Evolutionary conservation across 1,139 yeast genomes (phyloP).

Genomic region (Yamadazyma atlantica): DNA sequence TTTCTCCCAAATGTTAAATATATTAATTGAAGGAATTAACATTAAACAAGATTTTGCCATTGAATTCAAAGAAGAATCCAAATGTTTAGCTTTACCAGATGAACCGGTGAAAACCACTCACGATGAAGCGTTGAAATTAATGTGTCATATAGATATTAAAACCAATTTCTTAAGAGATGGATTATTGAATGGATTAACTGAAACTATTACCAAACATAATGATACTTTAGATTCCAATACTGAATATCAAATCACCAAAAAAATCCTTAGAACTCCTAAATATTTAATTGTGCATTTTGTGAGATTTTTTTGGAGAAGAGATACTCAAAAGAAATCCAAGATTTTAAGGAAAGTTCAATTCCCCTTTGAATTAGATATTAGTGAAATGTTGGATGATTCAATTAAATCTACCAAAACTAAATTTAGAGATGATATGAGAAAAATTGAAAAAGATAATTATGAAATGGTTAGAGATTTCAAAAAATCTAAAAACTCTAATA

Average conservation of each 20-base stretch:
- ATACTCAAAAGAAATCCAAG: conserved; percentile 86
- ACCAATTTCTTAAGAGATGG: conserved; percentile 93
- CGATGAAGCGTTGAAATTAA: conserved; percentile 66
- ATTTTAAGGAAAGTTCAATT: conserved; percentile 91
- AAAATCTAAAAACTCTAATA: conserved; percentile 52
- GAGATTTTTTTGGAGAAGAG: conserved; percentile 94
- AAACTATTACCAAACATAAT: conserved; percentile 74
- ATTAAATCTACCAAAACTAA: conserved; percentile 66
- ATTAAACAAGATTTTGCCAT: conserved; percentile 64
- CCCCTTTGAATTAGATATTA: conserved; percentile 87
- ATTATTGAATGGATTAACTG: conserved; percentile 69
- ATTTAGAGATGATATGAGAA: conserved; percentile 75
- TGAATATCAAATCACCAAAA: conserved; percentile 64
- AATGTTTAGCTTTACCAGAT: conserved; percentile 55
- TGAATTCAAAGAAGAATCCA: conserved; percentile 59
- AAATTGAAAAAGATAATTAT: conserved; percentile 70
- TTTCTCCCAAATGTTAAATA: conserved; percentile 71
- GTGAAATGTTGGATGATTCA: conserved; percentile 80
- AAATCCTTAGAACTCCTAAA: conserved; percentile 80
- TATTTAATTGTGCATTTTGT: conserved; percentile 89
- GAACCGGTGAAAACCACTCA: conserved; percentile 31
- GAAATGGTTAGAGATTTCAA: conserved; percentile 77
- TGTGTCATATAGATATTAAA: conserved; percentile 82
- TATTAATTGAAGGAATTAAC: conserved; percentile 49
- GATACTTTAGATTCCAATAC: conserved; percentile 70